A percentile compares a stretch with the other conserved stretches of the same genome.
Conservation (phyloP, 805 yeast genomes). For the Kregervanrija pseudodelftensis region DNA sequence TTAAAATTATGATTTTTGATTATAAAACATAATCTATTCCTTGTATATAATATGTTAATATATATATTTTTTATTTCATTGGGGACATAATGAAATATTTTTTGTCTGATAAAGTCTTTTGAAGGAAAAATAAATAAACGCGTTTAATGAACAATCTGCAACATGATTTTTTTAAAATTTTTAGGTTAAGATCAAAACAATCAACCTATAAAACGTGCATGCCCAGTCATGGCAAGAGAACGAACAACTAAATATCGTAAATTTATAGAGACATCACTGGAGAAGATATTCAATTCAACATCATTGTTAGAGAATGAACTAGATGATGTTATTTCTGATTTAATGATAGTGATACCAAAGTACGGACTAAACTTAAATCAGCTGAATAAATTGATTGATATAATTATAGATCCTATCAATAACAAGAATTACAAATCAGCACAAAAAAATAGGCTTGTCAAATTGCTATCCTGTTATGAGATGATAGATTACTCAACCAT, state of each 20-base stretch:
- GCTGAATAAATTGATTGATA: slow-evolving; percentile 14
- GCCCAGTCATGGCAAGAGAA: no score
- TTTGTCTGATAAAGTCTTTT: no score
- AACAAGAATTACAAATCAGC: slow-evolving; percentile 8
- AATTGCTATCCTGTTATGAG: slow-evolving; percentile 15
- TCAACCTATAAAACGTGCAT: no score
- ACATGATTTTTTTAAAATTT: no score
- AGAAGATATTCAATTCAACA: background rate
- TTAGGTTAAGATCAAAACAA: no score
- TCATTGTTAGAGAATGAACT: background rate
- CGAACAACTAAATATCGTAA: slow-evolving; percentile 3
- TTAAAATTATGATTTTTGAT: no score
- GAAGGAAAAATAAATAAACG: no score
- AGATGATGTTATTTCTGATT: slow-evolving; percentile 2
- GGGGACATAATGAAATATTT: no score
- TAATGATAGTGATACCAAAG: slow-evolving; percentile 17
- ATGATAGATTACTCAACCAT: slow-evolving; percentile 17
- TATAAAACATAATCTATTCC: no score
- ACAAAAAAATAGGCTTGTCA: slow-evolving; percentile 11
- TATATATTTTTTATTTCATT: no score
- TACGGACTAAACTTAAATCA: slow-evolving; percentile 18
- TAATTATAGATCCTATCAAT: slow-evolving; percentile 13
- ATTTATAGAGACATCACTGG: slow-evolving; percentile 4
- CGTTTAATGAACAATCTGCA: no score
- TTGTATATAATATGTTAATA: no score